These are phyloP conservation scores for Didymella sp. DNA, from an alignment of 2,329 filamentous ascomycete species.

Conservation along the genomic window DNA sequence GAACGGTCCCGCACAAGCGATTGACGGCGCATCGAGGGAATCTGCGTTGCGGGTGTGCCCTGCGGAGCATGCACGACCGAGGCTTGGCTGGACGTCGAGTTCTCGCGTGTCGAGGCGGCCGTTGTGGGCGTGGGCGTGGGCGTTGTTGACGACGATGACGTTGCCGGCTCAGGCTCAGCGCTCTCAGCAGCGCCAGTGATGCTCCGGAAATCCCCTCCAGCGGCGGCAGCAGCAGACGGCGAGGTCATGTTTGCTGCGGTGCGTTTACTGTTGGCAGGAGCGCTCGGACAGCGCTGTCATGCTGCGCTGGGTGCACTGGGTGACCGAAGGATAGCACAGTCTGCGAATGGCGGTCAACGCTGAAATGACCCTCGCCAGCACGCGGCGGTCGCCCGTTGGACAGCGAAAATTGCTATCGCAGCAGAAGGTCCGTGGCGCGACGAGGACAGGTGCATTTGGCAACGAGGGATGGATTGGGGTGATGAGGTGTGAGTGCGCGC, in stretches of 20 bases:
- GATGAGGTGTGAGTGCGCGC: constrained; percentile 16
- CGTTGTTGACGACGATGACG: constrained; percentile 24
- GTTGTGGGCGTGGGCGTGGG: constrained; percentile 20
- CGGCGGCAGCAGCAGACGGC: constrained; percentile 15
- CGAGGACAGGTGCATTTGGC: constrained; percentile 35
- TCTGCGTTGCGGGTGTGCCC: constrained; percentile 21
- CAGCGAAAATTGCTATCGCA: constrained; percentile 31
- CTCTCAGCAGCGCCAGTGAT: constrained; percentile 48
- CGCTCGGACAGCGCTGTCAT: constrained; percentile 37
- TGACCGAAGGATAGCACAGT: constrained; percentile 32
- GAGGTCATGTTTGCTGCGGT: constrained; percentile 40
- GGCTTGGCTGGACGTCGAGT: constrained; percentile 14
- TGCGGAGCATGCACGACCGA: constrained; percentile 22
- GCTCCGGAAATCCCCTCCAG: constrained; percentile 45
- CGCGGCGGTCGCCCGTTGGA: constrained; percentile 45
- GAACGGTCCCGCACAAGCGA: constrained; percentile 38
- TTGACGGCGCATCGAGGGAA: constrained; percentile 29
- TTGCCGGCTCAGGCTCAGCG: constrained; percentile 50
- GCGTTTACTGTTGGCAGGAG: constrained; percentile 33
- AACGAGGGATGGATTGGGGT: constrained; percentile 21
- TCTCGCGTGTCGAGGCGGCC: constrained; percentile 13
- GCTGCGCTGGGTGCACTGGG: constrained; percentile 31
- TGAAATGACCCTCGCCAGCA: constrained; percentile 28
- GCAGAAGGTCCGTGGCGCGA: constrained; percentile 33
- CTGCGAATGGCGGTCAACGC: constrained; percentile 39